phyloP scores from a whole-genome alignment of 1,284 basidiomycete species.

The Lignosus rhinocerotis region DNA sequence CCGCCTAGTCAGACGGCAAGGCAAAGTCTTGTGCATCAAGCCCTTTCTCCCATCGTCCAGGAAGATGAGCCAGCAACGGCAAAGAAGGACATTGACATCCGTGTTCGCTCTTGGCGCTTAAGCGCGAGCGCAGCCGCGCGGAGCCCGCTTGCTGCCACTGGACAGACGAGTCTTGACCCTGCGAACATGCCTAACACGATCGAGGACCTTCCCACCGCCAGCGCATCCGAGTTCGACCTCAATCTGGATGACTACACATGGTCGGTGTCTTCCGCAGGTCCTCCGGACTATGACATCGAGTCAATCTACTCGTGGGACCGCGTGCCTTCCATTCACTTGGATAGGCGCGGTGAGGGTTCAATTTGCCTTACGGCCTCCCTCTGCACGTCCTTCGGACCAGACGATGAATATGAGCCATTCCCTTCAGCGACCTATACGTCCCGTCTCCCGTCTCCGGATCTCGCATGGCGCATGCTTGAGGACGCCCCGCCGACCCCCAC shows the following conservation, averaged over 20 bases:
- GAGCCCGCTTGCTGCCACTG: slow-evolving; percentile 49
- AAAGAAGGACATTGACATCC: slow-evolving; percentile 49
- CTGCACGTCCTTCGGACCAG: slow-evolving; percentile 42
- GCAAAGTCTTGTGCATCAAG: slow-evolving; percentile 24
- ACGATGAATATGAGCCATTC: slow-evolving; percentile 32
- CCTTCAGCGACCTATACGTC: slow-evolving; percentile 30
- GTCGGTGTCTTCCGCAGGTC: slow-evolving; percentile 69
- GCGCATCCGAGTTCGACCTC: slow-evolving; percentile 39
- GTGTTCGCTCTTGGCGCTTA: slow-evolving; percentile 67
- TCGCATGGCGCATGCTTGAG: slow-evolving; percentile 48
- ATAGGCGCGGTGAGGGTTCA: slow-evolving; percentile 54
- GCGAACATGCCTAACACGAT: slow-evolving; percentile 53
- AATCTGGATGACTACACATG: slow-evolving; percentile 68
- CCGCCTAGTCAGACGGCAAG: slow-evolving; percentile 31
- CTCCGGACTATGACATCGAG: slow-evolving; percentile 44
- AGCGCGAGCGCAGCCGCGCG: slow-evolving; percentile 46
- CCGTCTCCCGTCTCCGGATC: slow-evolving; percentile 40
- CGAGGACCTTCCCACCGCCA: slow-evolving; percentile 36
- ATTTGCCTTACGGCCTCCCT: slow-evolving; percentile 57
- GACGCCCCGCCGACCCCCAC: slow-evolving; percentile 47
- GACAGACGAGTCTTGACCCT: slow-evolving; percentile 54
- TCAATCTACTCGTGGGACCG: slow-evolving; percentile 38
- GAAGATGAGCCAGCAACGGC: slow-evolving; percentile 54
- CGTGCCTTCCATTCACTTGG: slow-evolving; percentile 49
- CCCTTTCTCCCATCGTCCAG: slow-evolving; percentile 62